phyloP scores from a whole-genome alignment of 768 basidiomycete species.

The Boletus rubropictus region DNA sequence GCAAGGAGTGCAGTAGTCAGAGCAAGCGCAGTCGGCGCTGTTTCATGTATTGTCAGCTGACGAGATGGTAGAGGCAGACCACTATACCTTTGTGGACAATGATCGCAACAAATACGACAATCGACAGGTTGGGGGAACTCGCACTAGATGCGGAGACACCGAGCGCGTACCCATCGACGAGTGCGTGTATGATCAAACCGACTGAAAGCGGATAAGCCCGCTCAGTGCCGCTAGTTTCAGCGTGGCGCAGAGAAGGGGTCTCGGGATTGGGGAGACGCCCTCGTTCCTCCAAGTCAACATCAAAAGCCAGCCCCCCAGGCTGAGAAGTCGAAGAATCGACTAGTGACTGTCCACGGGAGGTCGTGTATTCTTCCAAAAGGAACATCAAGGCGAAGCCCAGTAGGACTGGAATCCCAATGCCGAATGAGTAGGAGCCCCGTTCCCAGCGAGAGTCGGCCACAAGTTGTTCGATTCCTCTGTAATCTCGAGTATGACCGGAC shows the following conservation, averaged over 20 bases:
- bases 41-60: conserved; percentile 10
- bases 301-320: conserved; percentile 36
- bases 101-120: conserved; percentile 87
- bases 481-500: neutral
- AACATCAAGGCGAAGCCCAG: conserved; percentile 55
- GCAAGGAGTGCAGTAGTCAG: conserved; percentile 81
- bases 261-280: conserved; percentile 33
- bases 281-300: conserved; percentile 57
- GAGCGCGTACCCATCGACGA: conserved; percentile 89
- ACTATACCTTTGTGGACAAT: conserved; percentile 79
- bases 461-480: conserved; percentile 69
- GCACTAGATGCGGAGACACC: conserved; percentile 63
- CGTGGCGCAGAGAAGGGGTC: conserved; percentile 5
- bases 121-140: conserved; percentile 49
- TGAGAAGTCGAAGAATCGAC: conserved; percentile 11
- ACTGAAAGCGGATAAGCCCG: conserved; percentile 71
- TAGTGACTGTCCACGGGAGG: conserved; percentile 43
- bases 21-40: conserved; percentile 89
- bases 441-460: conserved; percentile 32
- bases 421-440: conserved; percentile 40
- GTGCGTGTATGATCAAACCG: conserved; percentile 80
- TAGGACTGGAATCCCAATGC: conserved; percentile 59
- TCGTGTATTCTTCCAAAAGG: conserved; percentile 57
- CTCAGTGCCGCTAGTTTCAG: conserved; percentile 24
- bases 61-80: neutral